Percentiles rank a stretch among this genome's conserved stretches.
Evolutionary conservation across 1,139 yeast species (phyloP).

Genomic region (Pichia sp.): DNA sequence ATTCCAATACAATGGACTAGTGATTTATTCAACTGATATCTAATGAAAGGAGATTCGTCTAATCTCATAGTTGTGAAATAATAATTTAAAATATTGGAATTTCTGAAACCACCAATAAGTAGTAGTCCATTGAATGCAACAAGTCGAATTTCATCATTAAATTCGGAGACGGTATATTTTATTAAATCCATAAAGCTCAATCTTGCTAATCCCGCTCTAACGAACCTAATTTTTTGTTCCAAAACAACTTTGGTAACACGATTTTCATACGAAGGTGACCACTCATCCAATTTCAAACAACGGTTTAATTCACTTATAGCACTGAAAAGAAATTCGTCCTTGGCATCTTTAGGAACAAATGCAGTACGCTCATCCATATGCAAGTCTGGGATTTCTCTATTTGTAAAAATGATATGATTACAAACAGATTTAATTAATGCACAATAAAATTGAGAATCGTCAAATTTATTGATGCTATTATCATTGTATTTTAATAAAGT

Average conservation of each 20-base stretch:
- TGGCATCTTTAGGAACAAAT: slow-evolving; percentile 18
- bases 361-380: slow-evolving; percentile 1
- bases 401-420: slow-evolving; percentile 34
- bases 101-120: slow-evolving; percentile 70
- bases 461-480: slow-evolving; percentile 70
- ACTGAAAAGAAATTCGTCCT: slow-evolving; percentile 35
- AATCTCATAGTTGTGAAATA: slow-evolving; percentile 53
- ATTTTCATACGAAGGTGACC: slow-evolving; percentile 74
- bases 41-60: slow-evolving; percentile 50
- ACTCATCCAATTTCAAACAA: slow-evolving; percentile 72
- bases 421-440: slow-evolving; percentile 54
- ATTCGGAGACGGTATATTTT: slow-evolving; percentile 45
- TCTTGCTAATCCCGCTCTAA: slow-evolving; percentile 49
- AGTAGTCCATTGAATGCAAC: slow-evolving; percentile 69
- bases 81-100: slow-evolving; percentile 52
- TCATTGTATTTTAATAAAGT: slow-evolving; percentile 80
- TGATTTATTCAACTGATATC: slow-evolving; percentile 42
- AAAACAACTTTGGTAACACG: slow-evolving; percentile 53
- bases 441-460: slow-evolving; percentile 66
- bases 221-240: slow-evolving; percentile 53
- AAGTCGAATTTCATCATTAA: slow-evolving; percentile 50
- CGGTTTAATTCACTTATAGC: slow-evolving; percentile 63
- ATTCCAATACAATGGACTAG: slow-evolving; percentile 52
- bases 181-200: slow-evolving; percentile 47
- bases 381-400: slow-evolving; percentile 25